phyloP scores from a whole-genome alignment of 2,329 filamentous ascomycete genomes.

The Fusarium penzigii region DNA sequence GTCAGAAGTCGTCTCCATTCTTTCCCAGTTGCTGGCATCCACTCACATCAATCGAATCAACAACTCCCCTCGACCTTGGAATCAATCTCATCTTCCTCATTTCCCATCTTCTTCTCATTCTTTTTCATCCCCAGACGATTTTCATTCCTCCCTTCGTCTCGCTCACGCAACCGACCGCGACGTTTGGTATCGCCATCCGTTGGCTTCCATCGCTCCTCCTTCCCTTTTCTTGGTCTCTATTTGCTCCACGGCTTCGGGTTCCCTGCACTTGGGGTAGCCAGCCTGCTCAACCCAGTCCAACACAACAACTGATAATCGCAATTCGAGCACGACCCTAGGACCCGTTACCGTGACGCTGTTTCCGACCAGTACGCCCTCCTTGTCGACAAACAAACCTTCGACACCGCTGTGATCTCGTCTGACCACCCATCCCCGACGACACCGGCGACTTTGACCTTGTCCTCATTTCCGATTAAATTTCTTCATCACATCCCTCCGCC shows the following conservation, averaged over 20 bases:
- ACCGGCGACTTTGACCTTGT: constrained; percentile 7
- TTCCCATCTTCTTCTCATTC: constrained; percentile 17
- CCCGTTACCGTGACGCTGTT: constrained; percentile 30
- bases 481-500: constrained; percentile 5
- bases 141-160: constrained; percentile 3
- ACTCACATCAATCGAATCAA: constrained; percentile 18
- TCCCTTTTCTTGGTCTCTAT: neutral
- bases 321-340: constrained; percentile 18
- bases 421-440: constrained; percentile 10
- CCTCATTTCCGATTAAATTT: constrained; percentile 11
- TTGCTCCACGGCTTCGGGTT: constrained; percentile 5
- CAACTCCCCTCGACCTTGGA: constrained; percentile 14
- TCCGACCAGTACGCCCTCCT: constrained; percentile 17
- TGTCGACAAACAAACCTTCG: constrained; percentile 19
- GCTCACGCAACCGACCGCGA: neutral
- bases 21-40: constrained; percentile 24
- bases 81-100: constrained; percentile 4
- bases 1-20: constrained; percentile 18
- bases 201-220: neutral
- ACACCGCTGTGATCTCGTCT: constrained; percentile 7
- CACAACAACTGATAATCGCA: constrained; percentile 22
- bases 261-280: constrained; percentile 12
- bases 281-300: constrained; percentile 9
- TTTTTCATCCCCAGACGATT: constrained; percentile 18
- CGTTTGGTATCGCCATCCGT: constrained; percentile 1